Percentiles rank a stretch among this genome's conserved stretches.
Conservation (phyloP, 768 basidiomycete genomes). For the Pisolithus microcarpus region DNA sequence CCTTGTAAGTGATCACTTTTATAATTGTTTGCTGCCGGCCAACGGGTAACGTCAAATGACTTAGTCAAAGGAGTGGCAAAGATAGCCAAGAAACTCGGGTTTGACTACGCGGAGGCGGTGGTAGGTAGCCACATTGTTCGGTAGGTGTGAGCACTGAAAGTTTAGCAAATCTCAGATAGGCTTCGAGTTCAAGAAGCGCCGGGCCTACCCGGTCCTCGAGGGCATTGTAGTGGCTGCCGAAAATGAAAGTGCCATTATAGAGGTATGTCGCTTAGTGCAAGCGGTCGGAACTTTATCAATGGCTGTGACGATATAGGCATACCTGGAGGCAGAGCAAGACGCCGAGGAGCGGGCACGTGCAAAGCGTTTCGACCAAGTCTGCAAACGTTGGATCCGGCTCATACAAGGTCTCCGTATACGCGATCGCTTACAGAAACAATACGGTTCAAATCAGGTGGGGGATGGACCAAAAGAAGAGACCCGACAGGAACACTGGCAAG, state of each 20-base stretch:
- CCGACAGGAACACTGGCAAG: conserved; percentile 6
- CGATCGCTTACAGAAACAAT: conserved; percentile 74
- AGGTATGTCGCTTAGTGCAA: conserved; percentile 41
- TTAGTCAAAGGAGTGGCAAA: conserved; percentile 83
- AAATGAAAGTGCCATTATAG: conserved; percentile 63
- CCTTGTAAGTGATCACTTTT: conserved; percentile 60
- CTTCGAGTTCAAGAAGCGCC: conserved; percentile 92
- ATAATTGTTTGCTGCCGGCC: conserved; percentile 1
- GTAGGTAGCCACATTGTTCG: conserved; percentile 42
- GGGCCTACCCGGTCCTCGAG: conserved; percentile 76
- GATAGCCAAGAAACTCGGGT: conserved; percentile 77
- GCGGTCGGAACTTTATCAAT: background rate
- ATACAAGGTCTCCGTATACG: conserved; percentile 85
- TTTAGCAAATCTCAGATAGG: conserved; percentile 54
- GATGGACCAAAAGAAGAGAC: conserved; percentile 1
- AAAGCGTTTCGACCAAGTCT: conserved; percentile 70
- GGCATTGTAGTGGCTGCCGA: conserved; percentile 86
- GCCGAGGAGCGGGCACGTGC: conserved; percentile 68
- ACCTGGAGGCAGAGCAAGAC: conserved; percentile 70
- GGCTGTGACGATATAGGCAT: conserved; percentile 58
- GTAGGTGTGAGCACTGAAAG: conserved; percentile 3
- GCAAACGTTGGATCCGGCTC: conserved; percentile 85
- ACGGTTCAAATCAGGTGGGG: conserved; percentile 30
- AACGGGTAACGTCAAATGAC: conserved; percentile 5
- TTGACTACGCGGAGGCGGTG: conserved; percentile 93